phyloP scores from a whole-genome alignment of 345 rosid species.

The Populus deltoides region DNA sequence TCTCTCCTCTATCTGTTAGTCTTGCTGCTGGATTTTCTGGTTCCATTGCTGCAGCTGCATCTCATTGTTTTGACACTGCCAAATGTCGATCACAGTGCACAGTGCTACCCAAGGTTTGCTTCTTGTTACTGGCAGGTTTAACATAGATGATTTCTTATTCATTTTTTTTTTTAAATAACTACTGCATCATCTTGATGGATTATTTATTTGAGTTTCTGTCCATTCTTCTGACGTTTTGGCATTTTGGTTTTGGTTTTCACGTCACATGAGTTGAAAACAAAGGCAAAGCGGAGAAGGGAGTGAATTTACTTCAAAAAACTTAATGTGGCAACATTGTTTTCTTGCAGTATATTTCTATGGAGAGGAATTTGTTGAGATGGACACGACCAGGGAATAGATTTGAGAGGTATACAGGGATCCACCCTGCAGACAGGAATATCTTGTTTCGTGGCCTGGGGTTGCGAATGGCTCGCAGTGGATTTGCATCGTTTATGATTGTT shows the following conservation, averaged over 20 bases:
- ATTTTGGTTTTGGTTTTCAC: too few relatives aligned
- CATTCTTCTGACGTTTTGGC: too few relatives aligned
- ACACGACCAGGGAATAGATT: conserved; percentile 71
- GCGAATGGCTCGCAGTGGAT: conserved; percentile 68
- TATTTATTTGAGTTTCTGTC: background rate
- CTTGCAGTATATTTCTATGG: conserved; percentile 61
- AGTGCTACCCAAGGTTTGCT: conserved; percentile 77
- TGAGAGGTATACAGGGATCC: conserved; percentile 84
- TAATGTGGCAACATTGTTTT: background rate
- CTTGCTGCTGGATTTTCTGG: conserved; percentile 84
- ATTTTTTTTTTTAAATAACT: background rate
- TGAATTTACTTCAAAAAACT: background rate
- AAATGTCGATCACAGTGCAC: conserved; percentile 73
- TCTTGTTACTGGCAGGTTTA: background rate
- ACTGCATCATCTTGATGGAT: background rate
- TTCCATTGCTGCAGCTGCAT: conserved; percentile 79
- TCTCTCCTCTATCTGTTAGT: conserved; percentile 65
- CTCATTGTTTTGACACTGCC: conserved; percentile 90
- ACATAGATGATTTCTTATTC: background rate
- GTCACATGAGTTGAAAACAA: too few relatives aligned
- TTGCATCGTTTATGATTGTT: conserved; percentile 59
- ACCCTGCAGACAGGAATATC: conserved; percentile 74
- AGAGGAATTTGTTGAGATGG: conserved; percentile 76
- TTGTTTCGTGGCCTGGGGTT: conserved; percentile 63
- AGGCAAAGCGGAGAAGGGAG: background rate